phyloP scores from a whole-genome alignment of 306 rosid species.

The Prunus davidiana region DNA sequence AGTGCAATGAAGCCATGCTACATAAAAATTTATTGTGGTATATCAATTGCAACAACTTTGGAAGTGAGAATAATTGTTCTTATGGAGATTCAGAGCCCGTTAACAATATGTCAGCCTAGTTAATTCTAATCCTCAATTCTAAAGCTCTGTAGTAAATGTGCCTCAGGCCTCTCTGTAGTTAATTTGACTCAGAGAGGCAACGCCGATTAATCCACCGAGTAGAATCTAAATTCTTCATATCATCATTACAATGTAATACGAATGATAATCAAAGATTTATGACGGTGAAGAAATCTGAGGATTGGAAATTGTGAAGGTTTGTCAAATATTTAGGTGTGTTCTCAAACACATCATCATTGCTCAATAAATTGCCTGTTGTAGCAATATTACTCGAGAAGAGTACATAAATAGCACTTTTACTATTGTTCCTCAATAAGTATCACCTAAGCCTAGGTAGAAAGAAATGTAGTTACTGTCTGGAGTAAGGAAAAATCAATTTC shows the following conservation, averaged over 20 bases:
- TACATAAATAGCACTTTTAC: not conserved
- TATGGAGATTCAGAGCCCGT: not conserved
- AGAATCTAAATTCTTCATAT: not conserved
- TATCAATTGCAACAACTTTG: not conserved
- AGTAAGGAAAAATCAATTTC: not conserved
- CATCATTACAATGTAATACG: not conserved
- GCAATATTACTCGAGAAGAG: not conserved
- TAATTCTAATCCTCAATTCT: not conserved
- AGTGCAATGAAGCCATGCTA: not conserved
- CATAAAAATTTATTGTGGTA: not conserved
- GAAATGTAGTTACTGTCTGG: not conserved
- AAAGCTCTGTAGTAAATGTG: not conserved
- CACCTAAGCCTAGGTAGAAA: not conserved
- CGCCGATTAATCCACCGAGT: not conserved
- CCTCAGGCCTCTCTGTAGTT: conserved; percentile 5
- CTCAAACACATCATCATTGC: not conserved
- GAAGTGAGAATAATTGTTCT: not conserved
- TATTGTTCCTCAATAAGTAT: not conserved
- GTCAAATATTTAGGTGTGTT: not conserved
- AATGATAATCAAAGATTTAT: not conserved
- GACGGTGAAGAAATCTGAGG: not conserved
- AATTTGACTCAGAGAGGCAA: not conserved
- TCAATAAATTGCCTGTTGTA: not conserved
- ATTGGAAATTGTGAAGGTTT: not conserved
- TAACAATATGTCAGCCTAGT: not conserved